Evolutionary conservation across 192 early-diverging fungal genomes (phyloP).

Genomic region (Diversispora eburnea): DNA sequence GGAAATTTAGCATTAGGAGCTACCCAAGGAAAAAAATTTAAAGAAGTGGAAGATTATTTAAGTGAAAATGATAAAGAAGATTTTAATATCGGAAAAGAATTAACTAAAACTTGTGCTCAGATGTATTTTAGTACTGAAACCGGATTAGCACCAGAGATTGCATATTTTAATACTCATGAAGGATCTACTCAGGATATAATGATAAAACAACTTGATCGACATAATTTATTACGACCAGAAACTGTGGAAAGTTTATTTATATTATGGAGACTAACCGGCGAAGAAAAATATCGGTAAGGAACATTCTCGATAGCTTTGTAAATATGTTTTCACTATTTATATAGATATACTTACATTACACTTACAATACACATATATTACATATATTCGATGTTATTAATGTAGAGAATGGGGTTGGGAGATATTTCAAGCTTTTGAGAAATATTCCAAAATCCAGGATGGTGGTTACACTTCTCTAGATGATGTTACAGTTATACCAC

Average conservation of each 20-base stretch:
- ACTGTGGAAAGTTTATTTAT: conserved; percentile 88
- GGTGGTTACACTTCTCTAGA: conserved; percentile 60
- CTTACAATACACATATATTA: too few species aligned
- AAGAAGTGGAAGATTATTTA: conserved; percentile 33
- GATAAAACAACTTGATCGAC: conserved; percentile 60
- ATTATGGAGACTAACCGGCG: conserved; percentile 80
- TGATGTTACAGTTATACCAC: conserved; percentile 53
- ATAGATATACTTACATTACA: too few species aligned
- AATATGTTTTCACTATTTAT: too few species aligned
- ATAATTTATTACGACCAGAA: conserved; percentile 85
- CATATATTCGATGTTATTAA: too few species aligned
- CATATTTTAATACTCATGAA: conserved; percentile 59
- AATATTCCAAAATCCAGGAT: conserved; percentile 61
- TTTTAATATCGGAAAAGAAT: conserved; percentile 71
- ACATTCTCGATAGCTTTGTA: too few species aligned
- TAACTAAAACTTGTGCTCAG: conserved; percentile 71
- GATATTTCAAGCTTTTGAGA: conserved; percentile 83
- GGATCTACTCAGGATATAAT: conserved; percentile 54
- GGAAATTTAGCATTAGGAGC: conserved; percentile 78
- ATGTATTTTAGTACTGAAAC: conserved; percentile 79
- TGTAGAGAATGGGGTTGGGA: conserved; percentile 77
- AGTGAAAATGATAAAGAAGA: conserved; percentile 53
- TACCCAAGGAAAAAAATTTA: conserved; percentile 53
- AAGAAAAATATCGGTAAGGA: conserved; percentile 73
- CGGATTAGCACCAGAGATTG: conserved; percentile 83